Evolutionary conservation across 495 filamentous ascomycete genomes (phyloP).

Genomic region (Penicillium cosmopolitanum): DNA sequence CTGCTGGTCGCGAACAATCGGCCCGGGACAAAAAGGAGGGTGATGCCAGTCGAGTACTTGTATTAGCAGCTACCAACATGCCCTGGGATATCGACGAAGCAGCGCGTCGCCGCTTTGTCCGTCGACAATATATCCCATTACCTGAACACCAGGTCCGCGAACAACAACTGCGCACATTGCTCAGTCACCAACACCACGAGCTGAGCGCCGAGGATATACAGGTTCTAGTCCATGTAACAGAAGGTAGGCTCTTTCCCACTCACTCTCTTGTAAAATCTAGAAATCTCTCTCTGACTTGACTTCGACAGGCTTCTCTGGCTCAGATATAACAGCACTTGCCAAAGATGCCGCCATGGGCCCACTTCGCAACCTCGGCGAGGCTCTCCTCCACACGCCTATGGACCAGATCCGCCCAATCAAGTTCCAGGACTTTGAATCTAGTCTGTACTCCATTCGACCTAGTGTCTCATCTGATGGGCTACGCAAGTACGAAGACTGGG

Average conservation of each 20-base stretch:
- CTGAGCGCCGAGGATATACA: slow-evolving; percentile 75
- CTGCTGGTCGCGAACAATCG: slow-evolving; percentile 79
- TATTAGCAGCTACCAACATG: slow-evolving; percentile 93
- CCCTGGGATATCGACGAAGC: slow-evolving; percentile 99
- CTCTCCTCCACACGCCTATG: slow-evolving; percentile 84
- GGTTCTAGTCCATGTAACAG: slow-evolving; percentile 77
- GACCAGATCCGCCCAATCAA: slow-evolving; percentile 91
- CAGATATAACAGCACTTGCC: slow-evolving; percentile 94
- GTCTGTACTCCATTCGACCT: slow-evolving; percentile 82
- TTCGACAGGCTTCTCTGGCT: slow-evolving; percentile 84
- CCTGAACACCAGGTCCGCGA: slow-evolving; percentile 81
- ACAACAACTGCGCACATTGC: slow-evolving; percentile 73
- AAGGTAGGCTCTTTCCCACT: slow-evolving; percentile 59
- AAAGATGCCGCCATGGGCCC: slow-evolving; percentile 99
- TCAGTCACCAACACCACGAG: slow-evolving; percentile 86
- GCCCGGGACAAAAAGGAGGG: slow-evolving; percentile 70
- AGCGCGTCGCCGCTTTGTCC: slow-evolving; percentile 86
- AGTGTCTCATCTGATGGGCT: slow-evolving; percentile 87
- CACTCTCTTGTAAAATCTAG: not conserved
- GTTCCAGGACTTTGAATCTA: slow-evolving; percentile 82
- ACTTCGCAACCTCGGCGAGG: slow-evolving; percentile 87
- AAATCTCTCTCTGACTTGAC: slow-evolving; percentile 9
- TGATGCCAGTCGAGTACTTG: slow-evolving; percentile 89
- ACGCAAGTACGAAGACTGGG: slow-evolving; percentile 91
- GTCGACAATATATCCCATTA: slow-evolving; percentile 93